Conservation (phyloP, 495 filamentous ascomycete genomes). For the Neurospora sublineolata region DNA sequence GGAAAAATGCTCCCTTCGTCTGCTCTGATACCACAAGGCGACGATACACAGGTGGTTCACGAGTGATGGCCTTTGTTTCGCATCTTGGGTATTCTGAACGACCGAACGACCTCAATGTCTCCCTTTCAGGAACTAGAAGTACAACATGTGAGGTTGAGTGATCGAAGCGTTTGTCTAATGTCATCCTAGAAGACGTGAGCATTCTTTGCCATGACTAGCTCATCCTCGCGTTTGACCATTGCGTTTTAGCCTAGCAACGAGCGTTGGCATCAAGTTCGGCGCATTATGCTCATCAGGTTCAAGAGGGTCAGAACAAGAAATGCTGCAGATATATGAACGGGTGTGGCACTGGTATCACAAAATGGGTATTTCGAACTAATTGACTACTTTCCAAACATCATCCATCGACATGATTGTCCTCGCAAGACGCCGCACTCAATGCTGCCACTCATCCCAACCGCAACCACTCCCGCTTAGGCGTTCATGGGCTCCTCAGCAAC, state of each 20-base stretch:
- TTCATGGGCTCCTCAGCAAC: constrained; percentile 75
- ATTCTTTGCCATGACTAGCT: neutral
- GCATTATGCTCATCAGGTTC: neutral
- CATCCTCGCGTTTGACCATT: neutral
- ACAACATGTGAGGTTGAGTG: neutral
- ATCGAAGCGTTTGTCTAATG: neutral
- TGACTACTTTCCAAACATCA: neutral
- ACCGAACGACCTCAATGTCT: neutral
- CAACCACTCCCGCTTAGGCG: constrained; percentile 8
- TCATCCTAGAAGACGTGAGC: neutral
- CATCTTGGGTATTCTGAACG: neutral
- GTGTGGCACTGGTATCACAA: neutral
- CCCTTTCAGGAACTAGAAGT: neutral
- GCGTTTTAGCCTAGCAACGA: neutral
- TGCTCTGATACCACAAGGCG: neutral
- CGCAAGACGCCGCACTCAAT: neutral
- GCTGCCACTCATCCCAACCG: neutral
- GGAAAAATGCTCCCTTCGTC: neutral
- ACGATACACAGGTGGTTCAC: neutral
- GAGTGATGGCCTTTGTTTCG: neutral
- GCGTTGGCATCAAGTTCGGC: neutral
- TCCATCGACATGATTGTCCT: neutral
- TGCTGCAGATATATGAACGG: neutral
- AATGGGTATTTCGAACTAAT: neutral
- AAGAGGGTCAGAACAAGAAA: neutral